Evolutionary conservation across 1,284 basidiomycete genomes (phyloP).

Genomic region (Ganoderma lingzhi): DNA sequence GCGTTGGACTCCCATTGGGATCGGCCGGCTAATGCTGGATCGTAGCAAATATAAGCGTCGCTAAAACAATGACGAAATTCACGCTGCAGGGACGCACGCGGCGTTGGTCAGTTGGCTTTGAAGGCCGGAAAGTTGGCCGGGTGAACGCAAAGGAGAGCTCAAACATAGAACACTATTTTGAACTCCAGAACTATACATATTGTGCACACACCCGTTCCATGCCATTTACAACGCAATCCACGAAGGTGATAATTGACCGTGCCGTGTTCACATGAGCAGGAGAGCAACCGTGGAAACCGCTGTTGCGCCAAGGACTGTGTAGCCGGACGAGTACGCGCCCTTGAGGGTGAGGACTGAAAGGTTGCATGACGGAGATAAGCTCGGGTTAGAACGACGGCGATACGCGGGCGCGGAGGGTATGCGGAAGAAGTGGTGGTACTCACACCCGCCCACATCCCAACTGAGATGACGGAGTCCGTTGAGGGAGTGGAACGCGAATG

Average conservation of each 20-base stretch:
- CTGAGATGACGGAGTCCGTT: constrained; percentile 93
- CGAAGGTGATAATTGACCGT: background rate
- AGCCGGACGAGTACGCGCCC: constrained; percentile 82
- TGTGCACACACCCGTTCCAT: background rate
- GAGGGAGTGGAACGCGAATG: constrained; percentile 90
- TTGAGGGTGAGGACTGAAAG: constrained; percentile 79
- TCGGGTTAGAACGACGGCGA: constrained; percentile 3
- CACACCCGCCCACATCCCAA: constrained; percentile 94
- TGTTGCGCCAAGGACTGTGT: constrained; percentile 86
- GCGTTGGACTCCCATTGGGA: background rate
- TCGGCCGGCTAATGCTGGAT: background rate
- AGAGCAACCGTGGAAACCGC: constrained; percentile 73
- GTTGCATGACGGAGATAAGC: background rate
- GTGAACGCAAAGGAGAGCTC: background rate
- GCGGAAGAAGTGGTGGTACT: constrained; percentile 45
- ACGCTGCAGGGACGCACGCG: background rate
- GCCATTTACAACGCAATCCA: background rate
- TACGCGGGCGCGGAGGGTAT: background rate
- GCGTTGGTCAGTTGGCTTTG: background rate
- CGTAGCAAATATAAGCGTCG: background rate
- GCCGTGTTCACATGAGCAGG: constrained; percentile 40
- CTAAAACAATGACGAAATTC: background rate
- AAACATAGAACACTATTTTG: background rate
- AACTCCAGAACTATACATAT: background rate
- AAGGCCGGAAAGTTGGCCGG: background rate